Conservation (phyloP, 495 filamentous ascomycete genomes). For the Neurospora sp. region DNA sequence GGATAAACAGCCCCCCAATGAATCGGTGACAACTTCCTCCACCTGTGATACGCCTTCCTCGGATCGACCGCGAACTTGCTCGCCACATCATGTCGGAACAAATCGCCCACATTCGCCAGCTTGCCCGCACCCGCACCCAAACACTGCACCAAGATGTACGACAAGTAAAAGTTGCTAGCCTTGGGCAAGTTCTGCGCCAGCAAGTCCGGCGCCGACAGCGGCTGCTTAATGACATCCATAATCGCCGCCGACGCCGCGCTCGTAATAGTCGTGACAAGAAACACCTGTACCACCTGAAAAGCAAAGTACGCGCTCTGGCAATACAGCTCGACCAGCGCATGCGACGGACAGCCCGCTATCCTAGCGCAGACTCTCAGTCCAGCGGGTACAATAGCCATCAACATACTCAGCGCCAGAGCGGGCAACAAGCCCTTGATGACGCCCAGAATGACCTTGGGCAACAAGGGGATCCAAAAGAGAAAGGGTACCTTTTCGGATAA, state of each 20-base stretch:
- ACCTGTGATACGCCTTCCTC: slow-evolving; percentile 63
- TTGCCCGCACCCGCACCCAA: slow-evolving; percentile 56
- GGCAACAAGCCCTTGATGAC: slow-evolving; percentile 75
- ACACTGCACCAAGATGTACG: slow-evolving; percentile 80
- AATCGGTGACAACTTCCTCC: slow-evolving; percentile 51
- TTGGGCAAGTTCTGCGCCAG: slow-evolving; percentile 65
- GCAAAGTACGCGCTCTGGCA: slow-evolving; percentile 88
- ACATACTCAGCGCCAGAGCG: slow-evolving; percentile 57
- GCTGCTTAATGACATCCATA: slow-evolving; percentile 48
- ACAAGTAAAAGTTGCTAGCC: slow-evolving; percentile 84
- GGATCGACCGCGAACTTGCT: slow-evolving; percentile 59
- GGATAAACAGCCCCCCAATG: slow-evolving; percentile 63
- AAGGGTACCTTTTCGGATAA: slow-evolving; percentile 52
- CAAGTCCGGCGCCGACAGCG: slow-evolving; percentile 45
- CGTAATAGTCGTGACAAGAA: slow-evolving; percentile 76
- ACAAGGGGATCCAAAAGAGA: slow-evolving; percentile 54
- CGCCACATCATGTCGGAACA: slow-evolving; percentile 50
- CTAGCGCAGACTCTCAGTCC: slow-evolving; percentile 66
- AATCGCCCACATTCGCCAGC: slow-evolving; percentile 46
- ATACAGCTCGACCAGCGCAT: slow-evolving; percentile 70
- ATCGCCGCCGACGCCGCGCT: slow-evolving; percentile 58
- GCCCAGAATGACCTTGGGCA: slow-evolving; percentile 56
- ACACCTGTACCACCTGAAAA: slow-evolving; percentile 93
- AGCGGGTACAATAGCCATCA: slow-evolving; percentile 67
- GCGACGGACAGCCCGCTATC: slow-evolving; percentile 65